A percentile compares a stretch with the other conserved stretches of the same genome.
phyloP scores from a whole-genome alignment of 768 basidiomycete species.

The Xerocomellus intermedius region DNA sequence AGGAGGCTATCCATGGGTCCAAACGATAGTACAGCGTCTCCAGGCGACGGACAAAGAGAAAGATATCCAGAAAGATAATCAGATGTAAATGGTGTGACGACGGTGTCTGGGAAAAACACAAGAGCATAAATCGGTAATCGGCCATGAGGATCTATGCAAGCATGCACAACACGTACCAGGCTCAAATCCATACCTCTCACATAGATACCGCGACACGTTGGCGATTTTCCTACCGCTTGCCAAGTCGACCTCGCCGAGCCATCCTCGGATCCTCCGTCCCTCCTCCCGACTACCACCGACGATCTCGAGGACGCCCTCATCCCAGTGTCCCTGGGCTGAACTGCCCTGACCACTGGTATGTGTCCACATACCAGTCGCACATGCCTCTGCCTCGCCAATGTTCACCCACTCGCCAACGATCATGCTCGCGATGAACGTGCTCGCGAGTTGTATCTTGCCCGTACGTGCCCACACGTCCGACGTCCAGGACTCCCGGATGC shows the following conservation, averaged over 20 bases:
- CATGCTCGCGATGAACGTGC: constrained; percentile 69
- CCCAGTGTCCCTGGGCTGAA: constrained; percentile 61
- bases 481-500: constrained; percentile 76
- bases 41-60: constrained; percentile 66
- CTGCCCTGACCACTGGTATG: constrained; percentile 36
- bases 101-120: constrained; percentile 48
- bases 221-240: constrained; percentile 64
- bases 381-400: constrained; percentile 76
- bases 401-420: constrained; percentile 68
- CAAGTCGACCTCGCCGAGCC: constrained; percentile 81
- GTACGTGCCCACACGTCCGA: constrained; percentile 78
- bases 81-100: constrained; percentile 73
- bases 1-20: constrained; percentile 80
- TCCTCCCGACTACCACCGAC: constrained; percentile 76
- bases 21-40: constrained; percentile 76
- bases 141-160: too few species aligned
- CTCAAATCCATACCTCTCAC: constrained; percentile 80
- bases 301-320: constrained; percentile 74
- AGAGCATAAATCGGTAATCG: not conserved
- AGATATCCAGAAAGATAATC: constrained; percentile 77
- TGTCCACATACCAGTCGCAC: constrained; percentile 77
- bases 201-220: constrained; percentile 69
- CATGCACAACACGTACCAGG: constrained; percentile 44
- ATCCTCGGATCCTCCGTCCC: constrained; percentile 65
- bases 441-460: constrained; percentile 74